Evolutionary conservation across 2,329 filamentous ascomycete species (phyloP).

Genomic region (Scytalidium sp.): DNA sequence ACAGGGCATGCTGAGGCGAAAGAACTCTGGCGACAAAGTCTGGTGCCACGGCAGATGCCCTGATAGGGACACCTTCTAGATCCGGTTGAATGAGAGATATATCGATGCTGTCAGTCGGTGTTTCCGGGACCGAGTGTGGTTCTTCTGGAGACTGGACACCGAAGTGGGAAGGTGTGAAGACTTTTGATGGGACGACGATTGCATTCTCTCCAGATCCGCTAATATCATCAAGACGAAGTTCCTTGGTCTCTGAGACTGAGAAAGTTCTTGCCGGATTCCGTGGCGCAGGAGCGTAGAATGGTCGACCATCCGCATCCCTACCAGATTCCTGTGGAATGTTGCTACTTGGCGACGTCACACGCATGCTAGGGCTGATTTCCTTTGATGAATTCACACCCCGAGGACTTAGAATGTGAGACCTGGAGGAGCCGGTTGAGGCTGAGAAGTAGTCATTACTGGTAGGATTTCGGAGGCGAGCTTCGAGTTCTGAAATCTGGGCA

Average conservation of each 20-base stretch:
- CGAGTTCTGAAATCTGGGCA: conserved; percentile 23
- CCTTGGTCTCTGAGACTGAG: conserved; percentile 13
- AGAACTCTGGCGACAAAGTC: conserved; percentile 25
- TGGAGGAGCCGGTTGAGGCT: background rate
- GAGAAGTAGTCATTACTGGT: background rate
- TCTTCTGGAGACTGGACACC: conserved; percentile 15
- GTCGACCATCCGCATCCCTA: conserved; percentile 27
- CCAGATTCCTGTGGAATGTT: conserved; percentile 29
- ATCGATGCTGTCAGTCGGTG: conserved; percentile 42
- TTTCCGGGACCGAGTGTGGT: conserved; percentile 17
- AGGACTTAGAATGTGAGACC: background rate
- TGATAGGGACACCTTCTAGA: conserved; percentile 58
- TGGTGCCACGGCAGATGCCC: conserved; percentile 45
- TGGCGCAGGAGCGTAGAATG: conserved; percentile 31
- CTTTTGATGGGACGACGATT: conserved; percentile 26
- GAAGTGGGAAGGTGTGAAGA: conserved; percentile 28
- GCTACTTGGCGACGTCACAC: too few relatives aligned
- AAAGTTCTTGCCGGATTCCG: conserved; percentile 28
- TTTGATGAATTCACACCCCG: background rate
- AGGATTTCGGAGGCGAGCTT: conserved; percentile 13
- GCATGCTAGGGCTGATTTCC: background rate
- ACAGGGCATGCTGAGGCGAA: conserved; percentile 16
- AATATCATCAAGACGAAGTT: conserved; percentile 26
- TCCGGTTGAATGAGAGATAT: conserved; percentile 55
- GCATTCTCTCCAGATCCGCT: conserved; percentile 19